phyloP scores from a whole-genome alignment of 352 stramenopile species.

The Phytopythium delawarense region DNA sequence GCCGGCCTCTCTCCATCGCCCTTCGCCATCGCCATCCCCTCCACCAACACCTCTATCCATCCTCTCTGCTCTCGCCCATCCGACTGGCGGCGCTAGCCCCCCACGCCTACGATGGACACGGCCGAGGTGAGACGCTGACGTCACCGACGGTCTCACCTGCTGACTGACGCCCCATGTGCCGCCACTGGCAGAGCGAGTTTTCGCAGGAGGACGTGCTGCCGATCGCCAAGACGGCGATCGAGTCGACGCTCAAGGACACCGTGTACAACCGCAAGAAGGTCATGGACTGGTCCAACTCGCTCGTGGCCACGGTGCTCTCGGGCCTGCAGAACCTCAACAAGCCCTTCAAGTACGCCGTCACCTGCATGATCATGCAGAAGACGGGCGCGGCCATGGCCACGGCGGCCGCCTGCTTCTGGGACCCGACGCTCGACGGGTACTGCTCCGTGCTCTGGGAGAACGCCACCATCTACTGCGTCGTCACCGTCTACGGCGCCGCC shows the following conservation, averaged over 20 bases:
- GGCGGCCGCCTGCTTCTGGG: slow-evolving; percentile 72
- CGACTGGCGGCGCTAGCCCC: background rate
- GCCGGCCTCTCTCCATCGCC: background rate
- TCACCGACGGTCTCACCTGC: background rate
- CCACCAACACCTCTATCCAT: background rate
- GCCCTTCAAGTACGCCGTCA: slow-evolving; percentile 83
- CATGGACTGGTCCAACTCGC: slow-evolving; percentile 80
- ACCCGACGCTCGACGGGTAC: slow-evolving; percentile 69
- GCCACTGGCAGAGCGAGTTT: slow-evolving; percentile 55
- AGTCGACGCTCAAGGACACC: slow-evolving; percentile 70
- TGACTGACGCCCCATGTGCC: background rate
- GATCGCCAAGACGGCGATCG: slow-evolving; percentile 76
- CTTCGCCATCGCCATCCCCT: background rate
- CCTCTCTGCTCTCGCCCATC: background rate
- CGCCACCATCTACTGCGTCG: slow-evolving; percentile 80
- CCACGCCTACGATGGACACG: slow-evolving; percentile 28
- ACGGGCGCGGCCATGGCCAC: slow-evolving; percentile 70
- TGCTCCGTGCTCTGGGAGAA: slow-evolving; percentile 86
- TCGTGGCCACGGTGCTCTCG: slow-evolving; percentile 74
- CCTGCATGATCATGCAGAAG: slow-evolving; percentile 86
- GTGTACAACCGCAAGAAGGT: slow-evolving; percentile 87
- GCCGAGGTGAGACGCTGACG: slow-evolving; percentile 25
- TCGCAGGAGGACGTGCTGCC: slow-evolving; percentile 73
- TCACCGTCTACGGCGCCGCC: slow-evolving; percentile 75
- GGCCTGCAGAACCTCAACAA: slow-evolving; percentile 86